Percentiles rank a stretch among this genome's conserved stretches.
Evolutionary conservation across 2,329 filamentous ascomycete genomes (phyloP).

Genomic region (Talaromyces sp.): DNA sequence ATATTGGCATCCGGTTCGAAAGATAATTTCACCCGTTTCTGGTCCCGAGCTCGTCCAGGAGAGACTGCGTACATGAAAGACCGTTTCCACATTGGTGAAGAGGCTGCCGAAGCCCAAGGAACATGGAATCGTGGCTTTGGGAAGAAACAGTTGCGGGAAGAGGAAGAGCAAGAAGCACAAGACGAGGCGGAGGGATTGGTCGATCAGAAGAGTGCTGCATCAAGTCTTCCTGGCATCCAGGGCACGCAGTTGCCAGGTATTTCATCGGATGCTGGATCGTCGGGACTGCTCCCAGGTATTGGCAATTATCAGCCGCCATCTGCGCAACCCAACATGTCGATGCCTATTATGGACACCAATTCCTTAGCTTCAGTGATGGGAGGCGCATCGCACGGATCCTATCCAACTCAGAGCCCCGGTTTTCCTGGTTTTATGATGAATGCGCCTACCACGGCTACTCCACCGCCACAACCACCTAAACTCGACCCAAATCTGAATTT

Average conservation of each 20-base stretch:
- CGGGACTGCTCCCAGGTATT: slow-evolving; percentile 43
- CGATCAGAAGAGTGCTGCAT: slow-evolving; percentile 72
- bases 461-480: slow-evolving; percentile 27
- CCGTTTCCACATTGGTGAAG: slow-evolving; percentile 90
- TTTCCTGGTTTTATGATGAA: slow-evolving; percentile 37
- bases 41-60: slow-evolving; percentile 84
- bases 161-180: slow-evolving; percentile 88
- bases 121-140: slow-evolving; percentile 81
- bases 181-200: slow-evolving; percentile 90
- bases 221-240: slow-evolving; percentile 48
- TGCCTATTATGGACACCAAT: slow-evolving; percentile 47
- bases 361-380: slow-evolving; percentile 40
- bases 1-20: slow-evolving; percentile 94
- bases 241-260: slow-evolving; percentile 55
- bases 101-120: slow-evolving; percentile 88
- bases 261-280: slow-evolving; percentile 39
- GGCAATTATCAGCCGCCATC: slow-evolving; percentile 40
- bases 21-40: slow-evolving; percentile 93
- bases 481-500: slow-evolving; percentile 36
- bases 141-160: slow-evolving; percentile 74
- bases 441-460: slow-evolving; percentile 46
- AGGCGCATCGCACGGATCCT: slow-evolving; percentile 39
- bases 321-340: slow-evolving; percentile 27
- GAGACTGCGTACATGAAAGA: slow-evolving; percentile 83
- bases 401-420: slow-evolving; percentile 27